Conservation (phyloP, 2,329 filamentous ascomycete species). For the Aspergillus sp. region DNA sequence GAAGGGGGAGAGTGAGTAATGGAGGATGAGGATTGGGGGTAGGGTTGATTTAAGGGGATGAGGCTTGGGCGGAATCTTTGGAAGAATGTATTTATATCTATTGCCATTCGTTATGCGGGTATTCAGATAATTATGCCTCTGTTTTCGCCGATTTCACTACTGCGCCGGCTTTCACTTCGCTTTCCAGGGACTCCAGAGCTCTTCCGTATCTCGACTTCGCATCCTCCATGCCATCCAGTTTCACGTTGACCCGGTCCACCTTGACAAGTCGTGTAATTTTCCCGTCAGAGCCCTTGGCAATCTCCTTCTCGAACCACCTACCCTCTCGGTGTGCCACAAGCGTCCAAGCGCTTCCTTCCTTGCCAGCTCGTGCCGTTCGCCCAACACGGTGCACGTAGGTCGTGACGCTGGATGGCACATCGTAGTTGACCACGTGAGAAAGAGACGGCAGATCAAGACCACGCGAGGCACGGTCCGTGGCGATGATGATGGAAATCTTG, state of each 20-base stretch:
- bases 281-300: conserved; percentile 55
- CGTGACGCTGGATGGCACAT: conserved; percentile 76
- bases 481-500: conserved; percentile 73
- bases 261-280: conserved; percentile 31
- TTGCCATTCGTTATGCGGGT: not conserved
- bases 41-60: too few species aligned
- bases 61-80: too few species aligned
- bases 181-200: conserved; percentile 38
- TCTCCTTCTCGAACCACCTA: conserved; percentile 87
- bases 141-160: not conserved
- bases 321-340: conserved; percentile 79
- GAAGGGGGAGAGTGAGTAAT: not conserved
- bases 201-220: conserved; percentile 32
- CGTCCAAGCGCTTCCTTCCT: conserved; percentile 77
- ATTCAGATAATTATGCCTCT: not conserved
- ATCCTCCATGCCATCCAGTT: conserved; percentile 26
- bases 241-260: conserved; percentile 33
- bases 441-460: conserved; percentile 81
- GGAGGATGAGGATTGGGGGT: not conserved
- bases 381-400: conserved; percentile 91
- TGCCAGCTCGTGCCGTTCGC: conserved; percentile 80
- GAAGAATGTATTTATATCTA: too few species aligned
- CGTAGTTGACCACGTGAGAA: conserved; percentile 89
- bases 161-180: conserved; percentile 30
- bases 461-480: conserved; percentile 88